Evolutionary conservation across 495 filamentous ascomycete species (phyloP).

Genomic region (Neurospora sp.): DNA sequence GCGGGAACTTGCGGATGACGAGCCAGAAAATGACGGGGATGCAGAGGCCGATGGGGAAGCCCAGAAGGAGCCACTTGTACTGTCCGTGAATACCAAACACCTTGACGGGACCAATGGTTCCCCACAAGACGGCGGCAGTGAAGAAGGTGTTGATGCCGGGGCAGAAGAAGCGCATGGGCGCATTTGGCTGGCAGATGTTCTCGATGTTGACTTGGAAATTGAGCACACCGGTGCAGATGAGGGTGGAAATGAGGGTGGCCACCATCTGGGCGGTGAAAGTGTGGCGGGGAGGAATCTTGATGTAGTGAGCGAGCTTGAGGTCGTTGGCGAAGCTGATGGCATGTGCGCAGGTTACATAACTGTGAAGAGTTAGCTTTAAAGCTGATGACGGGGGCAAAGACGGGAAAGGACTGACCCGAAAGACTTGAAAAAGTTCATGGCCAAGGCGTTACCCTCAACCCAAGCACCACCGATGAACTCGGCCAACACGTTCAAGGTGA

Average conservation of each 20-base stretch:
- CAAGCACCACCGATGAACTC: conserved; percentile 36
- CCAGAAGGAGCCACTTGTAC: conserved; percentile 26
- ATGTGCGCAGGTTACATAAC: conserved; percentile 31
- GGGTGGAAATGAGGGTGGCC: conserved; percentile 27
- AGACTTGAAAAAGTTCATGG: conserved; percentile 36
- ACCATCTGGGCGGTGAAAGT: conserved; percentile 37
- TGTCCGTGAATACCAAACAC: conserved; percentile 28
- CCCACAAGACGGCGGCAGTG: conserved; percentile 35
- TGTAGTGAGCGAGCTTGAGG: conserved; percentile 35
- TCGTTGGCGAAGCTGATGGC: conserved; percentile 29
- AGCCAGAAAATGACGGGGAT: conserved; percentile 22
- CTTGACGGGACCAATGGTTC: conserved; percentile 34
- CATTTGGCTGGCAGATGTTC: conserved; percentile 27
- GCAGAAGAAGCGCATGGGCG: conserved; percentile 31
- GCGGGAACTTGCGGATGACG: conserved; percentile 21
- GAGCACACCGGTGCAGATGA: conserved; percentile 30
- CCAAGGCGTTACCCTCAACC: conserved; percentile 31
- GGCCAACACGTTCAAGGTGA: conserved; percentile 34
- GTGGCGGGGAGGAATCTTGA: conserved; percentile 32
- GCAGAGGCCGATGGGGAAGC: conserved; percentile 28
- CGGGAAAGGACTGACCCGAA: conserved; percentile 14
- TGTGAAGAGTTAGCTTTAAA: background rate
- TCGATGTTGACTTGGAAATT: conserved; percentile 32
- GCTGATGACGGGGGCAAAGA: background rate
- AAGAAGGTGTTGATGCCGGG: conserved; percentile 35